These are phyloP conservation scores for Paecilomyces dactylethromorphus DNA, from an alignment of 2,329 filamentous ascomycete genomes.

Conservation along the genomic window DNA sequence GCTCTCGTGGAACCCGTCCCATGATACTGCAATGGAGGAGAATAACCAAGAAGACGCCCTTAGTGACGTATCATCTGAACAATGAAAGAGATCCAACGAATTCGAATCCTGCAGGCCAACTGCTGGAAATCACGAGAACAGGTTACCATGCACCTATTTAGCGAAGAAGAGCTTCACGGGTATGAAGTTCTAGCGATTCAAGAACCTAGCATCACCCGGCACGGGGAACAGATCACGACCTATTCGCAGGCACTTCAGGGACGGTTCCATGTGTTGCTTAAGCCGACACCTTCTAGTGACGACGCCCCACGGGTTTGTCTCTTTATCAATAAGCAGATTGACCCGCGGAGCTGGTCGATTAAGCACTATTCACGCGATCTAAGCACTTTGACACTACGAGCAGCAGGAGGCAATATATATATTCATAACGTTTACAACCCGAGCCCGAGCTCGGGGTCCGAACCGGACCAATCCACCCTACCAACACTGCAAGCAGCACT, in stretches of 20 bases:
- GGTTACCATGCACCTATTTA: slow-evolving; percentile 5
- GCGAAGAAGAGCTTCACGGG: slow-evolving; percentile 2
- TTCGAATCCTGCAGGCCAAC: neutral
- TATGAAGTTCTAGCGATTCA: slow-evolving; percentile 6
- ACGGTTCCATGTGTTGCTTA: neutral
- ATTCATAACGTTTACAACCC: slow-evolving; percentile 17
- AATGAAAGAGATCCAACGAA: neutral
- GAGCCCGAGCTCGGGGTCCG: neutral
- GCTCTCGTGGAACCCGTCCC: too few species aligned
- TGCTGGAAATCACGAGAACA: neutral
- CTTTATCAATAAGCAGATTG: slow-evolving; percentile 18
- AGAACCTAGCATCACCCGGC: slow-evolving; percentile 1
- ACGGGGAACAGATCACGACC: slow-evolving; percentile 1
- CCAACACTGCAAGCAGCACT: neutral
- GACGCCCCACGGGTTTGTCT: slow-evolving; percentile 14
- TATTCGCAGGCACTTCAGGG: slow-evolving; percentile 3
- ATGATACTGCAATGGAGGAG: too few species aligned
- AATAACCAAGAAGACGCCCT: too few species aligned
- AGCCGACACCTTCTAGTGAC: slow-evolving; percentile 1
- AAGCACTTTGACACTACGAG: neutral
- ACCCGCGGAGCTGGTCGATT: slow-evolving; percentile 10
- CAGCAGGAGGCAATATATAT: slow-evolving; percentile 4
- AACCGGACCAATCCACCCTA: neutral
- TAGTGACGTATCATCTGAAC: too few species aligned
- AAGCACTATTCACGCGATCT: slow-evolving; percentile 11